Evolutionary conservation across 2,329 filamentous ascomycete genomes (phyloP).

Genomic region (Pseudocercospora vitis): DNA sequence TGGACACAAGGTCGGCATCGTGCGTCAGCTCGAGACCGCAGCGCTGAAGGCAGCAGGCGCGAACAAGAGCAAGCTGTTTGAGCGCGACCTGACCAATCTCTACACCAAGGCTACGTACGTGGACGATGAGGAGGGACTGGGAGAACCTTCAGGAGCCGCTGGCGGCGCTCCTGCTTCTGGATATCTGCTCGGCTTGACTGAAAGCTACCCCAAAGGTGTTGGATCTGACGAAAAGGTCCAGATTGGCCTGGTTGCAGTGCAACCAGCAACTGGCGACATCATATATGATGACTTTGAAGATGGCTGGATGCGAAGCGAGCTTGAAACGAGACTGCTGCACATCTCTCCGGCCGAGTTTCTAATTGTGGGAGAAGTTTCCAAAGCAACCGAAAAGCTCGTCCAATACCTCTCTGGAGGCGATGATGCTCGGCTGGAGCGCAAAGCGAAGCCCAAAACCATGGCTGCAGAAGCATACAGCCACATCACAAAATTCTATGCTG

Average conservation of each 20-base stretch:
- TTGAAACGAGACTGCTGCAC: constrained; percentile 91
- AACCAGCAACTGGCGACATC: constrained; percentile 92
- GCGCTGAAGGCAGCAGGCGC: constrained; percentile 93
- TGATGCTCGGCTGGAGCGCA: constrained; percentile 78
- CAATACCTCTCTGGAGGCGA: constrained; percentile 88
- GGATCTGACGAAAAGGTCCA: constrained; percentile 92
- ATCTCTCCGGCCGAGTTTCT: constrained; percentile 95
- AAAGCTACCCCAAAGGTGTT: constrained; percentile 73
- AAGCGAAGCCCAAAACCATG: constrained; percentile 74
- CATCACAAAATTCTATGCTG: constrained; percentile 89
- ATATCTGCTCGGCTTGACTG: constrained; percentile 91
- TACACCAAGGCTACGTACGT: constrained; percentile 99
- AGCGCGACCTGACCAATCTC: constrained; percentile 88
- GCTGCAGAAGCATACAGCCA: constrained; percentile 83
- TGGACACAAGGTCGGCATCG: constrained; percentile 93
- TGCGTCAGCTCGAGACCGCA: constrained; percentile 91
- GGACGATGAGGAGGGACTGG: constrained; percentile 83
- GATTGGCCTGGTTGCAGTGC: constrained; percentile 88
- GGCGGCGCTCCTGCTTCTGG: constrained; percentile 64
- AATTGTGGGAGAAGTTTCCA: constrained; percentile 85
- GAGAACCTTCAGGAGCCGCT: constrained; percentile 56
- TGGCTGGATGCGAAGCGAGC: constrained; percentile 93
- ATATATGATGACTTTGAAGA: constrained; percentile 96
- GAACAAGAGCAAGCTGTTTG: constrained; percentile 89
- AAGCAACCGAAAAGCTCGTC: constrained; percentile 87